phyloP scores from a whole-genome alignment of 495 filamentous ascomycete species.

The Pseudoneurospora amorphoporcata region DNA sequence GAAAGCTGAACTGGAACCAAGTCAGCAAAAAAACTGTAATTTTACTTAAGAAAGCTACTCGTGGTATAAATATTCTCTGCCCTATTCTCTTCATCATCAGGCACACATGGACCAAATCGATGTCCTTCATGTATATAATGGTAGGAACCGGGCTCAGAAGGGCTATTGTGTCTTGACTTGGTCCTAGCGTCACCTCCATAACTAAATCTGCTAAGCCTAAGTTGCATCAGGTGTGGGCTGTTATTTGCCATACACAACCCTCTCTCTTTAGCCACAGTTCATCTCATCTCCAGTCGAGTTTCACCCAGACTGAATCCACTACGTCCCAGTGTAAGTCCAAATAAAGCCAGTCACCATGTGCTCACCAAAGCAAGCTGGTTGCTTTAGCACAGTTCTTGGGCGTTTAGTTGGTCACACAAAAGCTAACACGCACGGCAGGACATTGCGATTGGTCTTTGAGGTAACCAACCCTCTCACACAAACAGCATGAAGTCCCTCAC shows the following conservation, averaged over 20 bases:
- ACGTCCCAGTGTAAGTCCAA: neutral
- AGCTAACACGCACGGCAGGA: neutral
- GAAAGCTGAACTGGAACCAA: neutral
- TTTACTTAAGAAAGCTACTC: neutral
- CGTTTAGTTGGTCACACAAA: neutral
- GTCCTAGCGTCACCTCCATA: neutral
- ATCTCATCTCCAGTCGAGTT: neutral
- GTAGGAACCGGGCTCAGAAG: neutral
- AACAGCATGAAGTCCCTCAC: neutral
- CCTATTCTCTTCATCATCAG: neutral
- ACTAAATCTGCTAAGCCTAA: neutral
- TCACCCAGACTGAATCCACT: neutral
- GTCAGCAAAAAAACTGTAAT: neutral
- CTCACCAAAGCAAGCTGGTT: neutral
- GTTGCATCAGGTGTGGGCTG: neutral
- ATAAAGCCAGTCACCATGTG: neutral
- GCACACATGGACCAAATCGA: neutral
- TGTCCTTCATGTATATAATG: neutral
- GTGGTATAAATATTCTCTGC: neutral
- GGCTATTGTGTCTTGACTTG: neutral
- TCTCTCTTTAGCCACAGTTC: neutral
- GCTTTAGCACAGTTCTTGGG: neutral
- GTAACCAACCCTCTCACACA: neutral
- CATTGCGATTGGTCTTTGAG: neutral
- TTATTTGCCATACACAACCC: neutral